Base-by-base conservation (phyloP, 352 stramenopile genomes). In the Globisporangium iwayamae region DNA sequence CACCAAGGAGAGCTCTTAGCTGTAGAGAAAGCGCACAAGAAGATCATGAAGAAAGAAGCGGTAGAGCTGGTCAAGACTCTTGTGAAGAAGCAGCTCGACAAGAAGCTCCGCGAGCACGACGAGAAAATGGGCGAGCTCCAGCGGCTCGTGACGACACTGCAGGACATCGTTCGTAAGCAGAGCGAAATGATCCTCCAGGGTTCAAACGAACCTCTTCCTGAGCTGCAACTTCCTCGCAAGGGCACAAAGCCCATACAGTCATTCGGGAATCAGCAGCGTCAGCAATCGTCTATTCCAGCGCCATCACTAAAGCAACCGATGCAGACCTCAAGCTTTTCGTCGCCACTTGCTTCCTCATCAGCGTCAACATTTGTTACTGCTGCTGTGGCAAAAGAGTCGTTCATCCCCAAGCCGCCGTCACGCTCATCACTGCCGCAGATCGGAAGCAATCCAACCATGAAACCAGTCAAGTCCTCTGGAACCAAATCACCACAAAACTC, bases 41-140 rank as follows among this genome's bases (percentile, higher is more conserved):
- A 75, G 47, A 72, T 83, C 38, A 83, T 83, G 73, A 81, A 81
- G 56, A 79, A 76, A 68, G 71, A 83, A 36, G 75, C 73, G 0
- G 61, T 81, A 16, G 69, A 75, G 2, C 54, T 81, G 25, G 71
- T 83, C 57, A 81, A 73, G 47, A 55, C 32, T 22, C 34, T 84
- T 6, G 76, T 84, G 30, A 68, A 78, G 45, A 66, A 78, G 41
- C 73, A 81, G 48, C 55, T 84, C 30, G 59, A 73, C 10, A 67
- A 72, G 18, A 78, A 71, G 34, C 62, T 84, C 3, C 71, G 63
- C 7, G 73, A 70, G 2, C 73, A 79, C 28, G 73, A 84, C 30
- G 63, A 62, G 32, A 79, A 80, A 59, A 67, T 84, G 63, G 62
- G 62, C 34, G 73, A 81, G 13, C 67, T 84, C 11, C 73, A 83